Percentiles rank a stretch among this genome's conserved stretches.
These are phyloP conservation scores for Canavalia gladiata DNA, from an alignment of 306 rosid species.

Conservation along the genomic window DNA sequence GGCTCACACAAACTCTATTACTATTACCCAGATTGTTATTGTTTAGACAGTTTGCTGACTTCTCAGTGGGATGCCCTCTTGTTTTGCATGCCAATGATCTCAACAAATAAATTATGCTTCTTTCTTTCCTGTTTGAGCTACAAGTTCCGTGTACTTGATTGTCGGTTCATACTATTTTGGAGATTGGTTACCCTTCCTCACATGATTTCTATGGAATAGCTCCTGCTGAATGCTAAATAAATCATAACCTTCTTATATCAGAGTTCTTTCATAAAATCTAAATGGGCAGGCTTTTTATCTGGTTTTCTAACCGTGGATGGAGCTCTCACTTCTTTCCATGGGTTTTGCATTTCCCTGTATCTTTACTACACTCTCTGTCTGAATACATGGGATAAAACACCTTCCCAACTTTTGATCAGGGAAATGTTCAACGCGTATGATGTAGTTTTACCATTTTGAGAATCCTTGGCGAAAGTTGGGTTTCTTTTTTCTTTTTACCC, in stretches of 20 bases:
- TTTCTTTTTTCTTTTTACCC: conserved; percentile 5
- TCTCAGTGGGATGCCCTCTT: not conserved
- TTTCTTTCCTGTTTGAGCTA: conserved; percentile 26
- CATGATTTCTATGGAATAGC: conserved; percentile 17
- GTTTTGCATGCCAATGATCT: conserved; percentile 41
- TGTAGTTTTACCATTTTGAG: not conserved
- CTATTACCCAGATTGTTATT: not conserved
- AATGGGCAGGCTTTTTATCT: not conserved
- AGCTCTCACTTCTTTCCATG: conserved; percentile 22
- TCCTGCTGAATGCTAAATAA: conserved; percentile 20
- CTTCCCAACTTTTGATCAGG: not conserved
- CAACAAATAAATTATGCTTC: not conserved
- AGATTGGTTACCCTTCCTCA: conserved; percentile 10
- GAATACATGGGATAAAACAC: not conserved
- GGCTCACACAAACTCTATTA: not conserved
- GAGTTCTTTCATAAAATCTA: not conserved
- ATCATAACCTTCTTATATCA: not conserved
- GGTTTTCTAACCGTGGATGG: conserved; percentile 13
- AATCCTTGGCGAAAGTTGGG: conserved; percentile 17
- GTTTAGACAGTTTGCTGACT: conserved; percentile 26
- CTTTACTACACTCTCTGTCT: not conserved
- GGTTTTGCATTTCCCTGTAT: not conserved
- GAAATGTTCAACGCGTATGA: not conserved
- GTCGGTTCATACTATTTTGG: conserved; percentile 42
- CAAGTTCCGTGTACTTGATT: conserved; percentile 6